Conservation (phyloP, 495 filamentous ascomycete species). For the Hypoxylon cercidicola region DNA sequence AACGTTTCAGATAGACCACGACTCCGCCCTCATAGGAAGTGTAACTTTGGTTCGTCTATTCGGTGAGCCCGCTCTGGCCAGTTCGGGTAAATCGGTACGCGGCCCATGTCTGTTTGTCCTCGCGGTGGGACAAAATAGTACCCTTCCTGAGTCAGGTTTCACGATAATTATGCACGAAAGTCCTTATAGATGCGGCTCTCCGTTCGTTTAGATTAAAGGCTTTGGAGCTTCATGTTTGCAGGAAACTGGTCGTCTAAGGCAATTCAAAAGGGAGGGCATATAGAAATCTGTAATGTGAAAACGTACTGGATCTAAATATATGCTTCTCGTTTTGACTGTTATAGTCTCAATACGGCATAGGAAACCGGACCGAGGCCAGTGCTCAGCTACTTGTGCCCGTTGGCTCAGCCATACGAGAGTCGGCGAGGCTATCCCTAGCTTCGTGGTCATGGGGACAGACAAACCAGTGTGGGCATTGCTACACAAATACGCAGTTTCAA, state of each 20-base stretch:
- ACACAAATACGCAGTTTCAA: too few relatives aligned
- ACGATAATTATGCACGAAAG: not conserved
- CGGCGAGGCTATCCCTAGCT: too few relatives aligned
- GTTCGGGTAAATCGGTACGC: not conserved
- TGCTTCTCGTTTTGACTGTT: too few relatives aligned
- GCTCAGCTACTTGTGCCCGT: too few relatives aligned
- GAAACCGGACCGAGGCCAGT: too few relatives aligned
- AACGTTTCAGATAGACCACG: not conserved
- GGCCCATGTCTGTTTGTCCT: conserved; percentile 5
- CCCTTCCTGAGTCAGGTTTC: not conserved
- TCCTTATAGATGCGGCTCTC: conserved; percentile 1
- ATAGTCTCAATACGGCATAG: too few relatives aligned
- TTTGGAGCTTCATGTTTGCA: not conserved
- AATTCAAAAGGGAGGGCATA: not conserved
- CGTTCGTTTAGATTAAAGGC: not conserved
- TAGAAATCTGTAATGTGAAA: not conserved
- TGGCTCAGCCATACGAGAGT: too few relatives aligned
- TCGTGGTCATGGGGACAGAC: too few relatives aligned
- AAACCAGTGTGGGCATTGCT: too few relatives aligned
- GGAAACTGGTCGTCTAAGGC: not conserved
- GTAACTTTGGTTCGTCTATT: not conserved
- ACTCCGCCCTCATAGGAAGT: not conserved
- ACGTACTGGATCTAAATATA: too few relatives aligned
- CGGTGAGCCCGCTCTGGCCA: not conserved
- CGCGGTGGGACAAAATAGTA: not conserved